A percentile compares a stretch with the other conserved stretches of the same genome.
Evolutionary conservation across 1,284 basidiomycete genomes (phyloP).

Genomic region (Porogramme epimiltina): DNA sequence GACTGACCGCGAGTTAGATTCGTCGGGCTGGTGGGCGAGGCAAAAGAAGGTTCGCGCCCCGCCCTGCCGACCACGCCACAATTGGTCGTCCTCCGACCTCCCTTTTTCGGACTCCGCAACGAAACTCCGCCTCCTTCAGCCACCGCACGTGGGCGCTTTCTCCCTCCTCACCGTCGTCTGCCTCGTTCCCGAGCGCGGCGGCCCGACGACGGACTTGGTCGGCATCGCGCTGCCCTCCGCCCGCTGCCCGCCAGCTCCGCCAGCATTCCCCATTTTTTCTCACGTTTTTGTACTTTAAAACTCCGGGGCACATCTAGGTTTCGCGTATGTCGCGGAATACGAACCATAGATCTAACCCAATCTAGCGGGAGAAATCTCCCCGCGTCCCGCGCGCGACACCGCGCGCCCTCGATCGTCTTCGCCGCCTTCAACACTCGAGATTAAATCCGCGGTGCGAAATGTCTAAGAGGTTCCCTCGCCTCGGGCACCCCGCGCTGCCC

Average conservation of each 20-base stretch:
- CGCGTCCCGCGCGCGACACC: not conserved
- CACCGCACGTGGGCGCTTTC: constrained; percentile 3
- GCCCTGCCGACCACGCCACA: constrained; percentile 29
- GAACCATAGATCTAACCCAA: constrained; percentile 6
- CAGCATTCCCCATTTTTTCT: not conserved
- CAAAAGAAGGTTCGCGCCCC: constrained; percentile 33
- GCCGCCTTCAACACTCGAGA: too few species aligned
- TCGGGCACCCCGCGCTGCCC: too few species aligned
- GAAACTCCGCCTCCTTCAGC: constrained; percentile 13
- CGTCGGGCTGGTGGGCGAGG: constrained; percentile 29
- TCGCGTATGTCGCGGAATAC: not conserved
- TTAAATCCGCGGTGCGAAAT: too few species aligned
- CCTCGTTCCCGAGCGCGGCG: not conserved
- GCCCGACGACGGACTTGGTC: not conserved
- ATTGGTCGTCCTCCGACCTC: constrained; percentile 18
- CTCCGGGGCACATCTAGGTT: not conserved
- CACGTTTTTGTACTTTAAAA: not conserved
- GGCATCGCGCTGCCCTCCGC: too few species aligned
- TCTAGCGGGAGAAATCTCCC: constrained; percentile 2
- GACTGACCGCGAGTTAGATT: constrained; percentile 33
- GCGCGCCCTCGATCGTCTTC: constrained; percentile 4
- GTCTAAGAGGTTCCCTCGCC: too few species aligned
- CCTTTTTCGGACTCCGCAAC: constrained; percentile 16
- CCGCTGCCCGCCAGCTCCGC: too few species aligned
- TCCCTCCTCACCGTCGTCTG: not conserved